Base-by-base conservation (phyloP, 1,284 basidiomycete genomes). In the Bjerkandera adusta region DNA sequence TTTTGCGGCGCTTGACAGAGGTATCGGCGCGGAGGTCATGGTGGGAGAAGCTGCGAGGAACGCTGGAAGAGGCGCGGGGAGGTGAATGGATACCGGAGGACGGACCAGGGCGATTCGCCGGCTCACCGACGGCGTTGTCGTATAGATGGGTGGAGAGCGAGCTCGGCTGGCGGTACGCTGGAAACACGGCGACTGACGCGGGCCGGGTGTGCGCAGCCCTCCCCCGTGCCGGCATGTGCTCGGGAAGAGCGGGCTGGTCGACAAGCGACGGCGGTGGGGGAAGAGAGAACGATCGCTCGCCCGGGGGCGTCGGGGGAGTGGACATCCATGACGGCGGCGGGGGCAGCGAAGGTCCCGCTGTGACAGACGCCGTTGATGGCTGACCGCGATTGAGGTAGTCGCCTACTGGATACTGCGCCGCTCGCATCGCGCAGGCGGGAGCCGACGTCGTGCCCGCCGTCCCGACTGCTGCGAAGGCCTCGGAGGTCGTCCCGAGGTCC, bases 271-370 rank as follows among this genome's bases (percentile, higher is more conserved):
- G 32, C 13, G 12, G 36, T n/a, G 11, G 35, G 8, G 38, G 5
- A 70, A 68, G 42, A 68, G 68, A 34, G 67, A 67, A 51, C 68
- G 53, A 51, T 62, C 57, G 52, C 68, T 73, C 37, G 70, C 63
- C n/a, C 27, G 77, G 73, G 27, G 79, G 77, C 15, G 78, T 78
- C 34, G 75, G 76, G 29, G 75, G 79, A 12, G 72, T 76, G 8
- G 78, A 74, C 38, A 72, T 76, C 79, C 79, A 79, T 45, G 72
- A 76, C 34, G 77, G 65, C 11, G 57, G 47, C 22, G 49, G 46
- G 49, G 38, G 36, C 30, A 33, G 32, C 20, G 20, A 7, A 20
- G 15, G 36, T 21, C 11, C 33, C 36, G 27, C n/a, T 15, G 16
- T 13, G 44, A 10, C 13, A 18, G 29, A 27, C 34, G 35, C n/a